Evolutionary conservation across 306 rosid genomes (phyloP), one percentile per base, ranked within the genome.

Genomic region (Sophora flavescens): DNA sequence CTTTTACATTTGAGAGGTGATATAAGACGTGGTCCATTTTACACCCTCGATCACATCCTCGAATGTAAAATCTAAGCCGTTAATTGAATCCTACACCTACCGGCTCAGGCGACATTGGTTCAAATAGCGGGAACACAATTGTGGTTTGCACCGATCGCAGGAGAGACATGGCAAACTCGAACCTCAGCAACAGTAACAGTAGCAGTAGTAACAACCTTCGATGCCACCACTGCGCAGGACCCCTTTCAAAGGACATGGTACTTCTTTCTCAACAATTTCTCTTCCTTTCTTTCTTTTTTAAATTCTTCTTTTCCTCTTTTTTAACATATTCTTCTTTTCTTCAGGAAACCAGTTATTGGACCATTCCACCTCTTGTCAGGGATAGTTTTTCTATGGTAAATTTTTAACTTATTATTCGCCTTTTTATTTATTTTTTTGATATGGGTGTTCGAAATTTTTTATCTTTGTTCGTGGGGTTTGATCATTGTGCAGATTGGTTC

Each of bases 301-400:
- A 13, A 5, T 38, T 2, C 26, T 2, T 32, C 12, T 36, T 7
- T 10, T 6, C 4, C 3, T 2, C 22, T 52, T 26, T 8, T 13
- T 32, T 15, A 14, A 56, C 12, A 7, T 51, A 42, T 72, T 51
- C 12, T 2, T 9, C 15, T 51, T 12, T 52, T 47, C 52, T 79
- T 42, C 80, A 87, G 91, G 94, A 87, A 83, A 89, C 92, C 42
- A 86, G 78, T 42, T 65, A 65, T 0, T 91, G 94, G 94, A 91
- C 88, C 3, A 78, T 87, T 75, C 61, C 84, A 2, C 94, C 94
- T 8, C 72, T 91, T 8, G 79, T 89, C 51, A 84, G 91, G 82
- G 97, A 91, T 83, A 88, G 91, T 79, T 91, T 91, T 81, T 89
- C 92, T 4, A 86, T 89, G 97, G 94, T 91, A 80, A 41, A 2